Base-by-base conservation (phyloP, 495 filamentous ascomycete species). In the Achaetomiella virescens region DNA sequence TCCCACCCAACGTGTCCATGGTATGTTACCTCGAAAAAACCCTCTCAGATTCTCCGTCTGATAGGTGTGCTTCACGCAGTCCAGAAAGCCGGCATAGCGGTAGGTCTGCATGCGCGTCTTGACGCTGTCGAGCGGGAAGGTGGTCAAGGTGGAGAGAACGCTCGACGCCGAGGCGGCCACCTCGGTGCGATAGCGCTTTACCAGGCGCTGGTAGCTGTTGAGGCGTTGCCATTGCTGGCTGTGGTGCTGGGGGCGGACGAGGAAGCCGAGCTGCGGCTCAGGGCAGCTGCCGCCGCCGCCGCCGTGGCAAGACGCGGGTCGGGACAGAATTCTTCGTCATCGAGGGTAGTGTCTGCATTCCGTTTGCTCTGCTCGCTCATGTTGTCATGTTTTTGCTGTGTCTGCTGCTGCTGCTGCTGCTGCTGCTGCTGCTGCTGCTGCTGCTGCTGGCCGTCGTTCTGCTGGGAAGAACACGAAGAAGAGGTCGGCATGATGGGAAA, bases 61-160 rank as follows among this genome's bases (percentile, higher is more conserved):
- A 66, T 90, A 90, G 12, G 88, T 90, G 61, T 87, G 77, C 27
- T 76, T 75, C 37, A 90, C 81, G 66, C 87, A 91, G 63, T 87
- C 83, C 52, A 75, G 57, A 58, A 87, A 84, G 59, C 78, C 83
- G 33, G 81, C 73, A 67, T 88, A 90, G 54, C 82, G 81, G 71
- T 89, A 89, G 20, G 85, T 89, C 75, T 92, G 88, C 84, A 92
- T 88, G 53, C 88, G 86, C 31, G 87, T 89, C 71, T 92, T 92
- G 61, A 91, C 83, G 46, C 87, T 90, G 69, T 92, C 88, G 49
- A 92, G 76, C 25, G 88, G 88, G 66, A 89, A 92, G 20, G 88
- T 84, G 57, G 78, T 73, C 65, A 88, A 75, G 8, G 87, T 90
- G 20, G 85, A 88, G 38, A 90, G 67, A 45, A 91, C 75, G 70